Base-by-base conservation (phyloP, 176 grass and related monocot species). In the Zea mays region DNA sequence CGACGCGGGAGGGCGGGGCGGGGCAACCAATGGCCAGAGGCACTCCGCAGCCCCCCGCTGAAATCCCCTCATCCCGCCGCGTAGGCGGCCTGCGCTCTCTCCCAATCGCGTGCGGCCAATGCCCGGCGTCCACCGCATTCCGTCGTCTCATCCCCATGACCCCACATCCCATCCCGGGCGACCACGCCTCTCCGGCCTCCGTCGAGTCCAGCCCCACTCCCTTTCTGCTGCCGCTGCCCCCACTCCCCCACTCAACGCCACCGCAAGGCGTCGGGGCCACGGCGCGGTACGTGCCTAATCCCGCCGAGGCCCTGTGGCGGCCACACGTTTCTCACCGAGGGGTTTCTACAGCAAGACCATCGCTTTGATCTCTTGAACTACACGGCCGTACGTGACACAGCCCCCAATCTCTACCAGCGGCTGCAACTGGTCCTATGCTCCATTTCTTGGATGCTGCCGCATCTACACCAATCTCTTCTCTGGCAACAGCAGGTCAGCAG, bases 1-100 rank as follows among this genome's bases (percentile, higher is more conserved):
- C 8, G 21, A 2, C 15, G 2, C 2, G 75, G 55, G 77, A 1
- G 27, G 27, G 77, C 51, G 59, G 60, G 50, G 20, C 51, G 55
- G 36, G 9, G 21, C 71, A 86, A 81, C 78, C 79, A 76, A 65
- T 86, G 85, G 85, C 72, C 65, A 82, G 46, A 43, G 78, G 78
- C 64, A 14, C 78, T 15, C 4, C 2, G 8, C 9, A 3, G 44
- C 44, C 48, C 48, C 83, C 79, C 48, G 64, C 40, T 5, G 5
- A 5, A 5, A 5, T 78, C 45, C n/a, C 64, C 85, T 77, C 38
- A 81, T 76, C 84, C 49, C 56, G 21, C 58, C 39, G 52, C 52
- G 52, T 55, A 55, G 51, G 16, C 63, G 17, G 52, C 38, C 38
- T 39, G 3, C 38, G 2, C 38, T 7, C n/a, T 27, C 35, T 71